Evolutionary conservation across 1,284 basidiomycete genomes (phyloP), one percentile per base, ranked within the genome.

Genomic region (Leccinum subrobustum): DNA sequence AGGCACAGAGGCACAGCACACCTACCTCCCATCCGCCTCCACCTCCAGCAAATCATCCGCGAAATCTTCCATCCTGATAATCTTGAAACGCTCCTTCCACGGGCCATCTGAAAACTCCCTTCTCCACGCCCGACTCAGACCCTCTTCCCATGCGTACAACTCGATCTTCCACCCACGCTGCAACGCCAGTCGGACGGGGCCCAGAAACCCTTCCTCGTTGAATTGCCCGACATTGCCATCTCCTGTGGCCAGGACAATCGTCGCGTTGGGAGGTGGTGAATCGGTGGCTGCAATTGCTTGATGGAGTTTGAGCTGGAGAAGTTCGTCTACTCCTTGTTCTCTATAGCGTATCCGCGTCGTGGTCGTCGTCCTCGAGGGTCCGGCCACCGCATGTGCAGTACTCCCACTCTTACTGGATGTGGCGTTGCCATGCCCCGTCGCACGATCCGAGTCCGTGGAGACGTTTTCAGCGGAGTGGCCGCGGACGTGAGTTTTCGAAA

Each of bases 191-290:
- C 90, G 79, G 12, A 94, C 91, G 56, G 89, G 89, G 1, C 93
- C 92, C 29, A 93, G 73, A 75, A 95, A 96, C 3, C 93, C 93
- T 67, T 93, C 89, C 63, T 92, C 89, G 72, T 88, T 94, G 71
- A 94, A 95, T 71, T 95, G 89, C 2, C 91, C 91, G 11, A 89
- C 88, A 68, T 92, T 92, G 20, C 92, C 93, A 72, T 96, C 93
- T 3, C 93, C 93, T 0, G 94, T 95, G 1, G 92, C 93, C 37
- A 96, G 83, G 42, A 95, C 87, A 66, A 95, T 91, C 20, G 92
- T 93, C 5, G 87, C 83, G 2, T 84, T 83, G 9, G 78, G 84
- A 1, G 83, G 85, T 7, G 82, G 80, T 2, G 79, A 78, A 68
- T 92, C 85, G 11, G 83, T 81, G 52, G 83, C 86, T 4, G 89